phyloP scores from a whole-genome alignment of 164 flowering plant species.

The Platanus orientalis region DNA sequence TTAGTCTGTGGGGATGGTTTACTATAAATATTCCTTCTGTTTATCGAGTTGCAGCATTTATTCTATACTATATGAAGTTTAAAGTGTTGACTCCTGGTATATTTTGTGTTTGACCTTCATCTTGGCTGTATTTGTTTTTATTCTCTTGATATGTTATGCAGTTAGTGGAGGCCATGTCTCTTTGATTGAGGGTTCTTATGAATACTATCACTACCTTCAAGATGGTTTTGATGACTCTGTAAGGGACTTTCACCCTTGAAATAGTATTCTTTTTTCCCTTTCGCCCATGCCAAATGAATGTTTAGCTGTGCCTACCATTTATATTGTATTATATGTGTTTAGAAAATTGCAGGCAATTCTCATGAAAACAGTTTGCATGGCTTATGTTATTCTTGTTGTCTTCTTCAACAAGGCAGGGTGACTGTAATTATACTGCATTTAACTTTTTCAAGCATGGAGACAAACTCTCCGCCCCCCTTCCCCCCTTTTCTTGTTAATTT shows the following conservation, averaged over 20 bases:
- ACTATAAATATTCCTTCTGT: neutral
- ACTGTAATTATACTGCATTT: too few species aligned
- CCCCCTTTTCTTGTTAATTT: too few species aligned
- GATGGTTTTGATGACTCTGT: slow-evolving; percentile 91
- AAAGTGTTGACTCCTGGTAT: too few species aligned
- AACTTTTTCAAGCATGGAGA: too few species aligned
- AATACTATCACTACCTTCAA: slow-evolving; percentile 91
- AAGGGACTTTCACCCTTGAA: slow-evolving; percentile 19
- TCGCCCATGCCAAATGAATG: neutral
- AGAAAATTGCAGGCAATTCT: neutral
- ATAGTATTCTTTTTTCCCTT: too few species aligned
- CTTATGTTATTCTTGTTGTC: too few species aligned
- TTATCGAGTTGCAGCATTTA: neutral
- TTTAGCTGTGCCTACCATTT: neutral
- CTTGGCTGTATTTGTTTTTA: neutral
- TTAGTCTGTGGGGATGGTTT: slow-evolving; percentile 29
- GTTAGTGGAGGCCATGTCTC: slow-evolving; percentile 76
- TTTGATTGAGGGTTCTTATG: slow-evolving; percentile 87
- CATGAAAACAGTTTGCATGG: too few species aligned
- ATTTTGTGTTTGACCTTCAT: too few species aligned
- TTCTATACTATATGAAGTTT: too few species aligned
- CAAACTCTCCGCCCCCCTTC: too few species aligned
- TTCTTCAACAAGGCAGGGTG: too few species aligned
- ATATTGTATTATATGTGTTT: too few species aligned
- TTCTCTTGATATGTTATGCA: slow-evolving; percentile 24